Evolutionary conservation across 371 early-diverging fungal genomes (phyloP).

Genomic region (Syncephalis plumigaleata): DNA sequence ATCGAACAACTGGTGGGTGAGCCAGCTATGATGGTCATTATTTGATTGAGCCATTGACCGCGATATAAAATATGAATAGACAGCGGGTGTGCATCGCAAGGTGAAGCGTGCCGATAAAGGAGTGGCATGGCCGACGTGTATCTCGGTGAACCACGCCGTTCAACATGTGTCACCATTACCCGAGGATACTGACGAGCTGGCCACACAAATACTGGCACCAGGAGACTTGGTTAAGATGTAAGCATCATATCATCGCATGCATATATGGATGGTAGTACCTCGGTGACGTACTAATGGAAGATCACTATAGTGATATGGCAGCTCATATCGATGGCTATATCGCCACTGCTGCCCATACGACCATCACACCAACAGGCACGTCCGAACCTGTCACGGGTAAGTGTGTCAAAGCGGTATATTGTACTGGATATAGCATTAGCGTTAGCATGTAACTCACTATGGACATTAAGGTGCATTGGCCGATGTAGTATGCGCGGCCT

Average conservation of each 20-base stretch:
- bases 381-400: conserved; percentile 44
- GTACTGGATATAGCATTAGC: too few relatives aligned
- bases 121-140: conserved; percentile 68
- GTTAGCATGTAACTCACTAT: too few relatives aligned
- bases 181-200: conserved; percentile 23
- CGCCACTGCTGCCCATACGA: conserved; percentile 69
- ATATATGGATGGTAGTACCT: too few relatives aligned
- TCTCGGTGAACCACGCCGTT: conserved; percentile 63
- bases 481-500: conserved; percentile 62
- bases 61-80: too few relatives aligned
- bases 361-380: conserved; percentile 45
- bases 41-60: too few relatives aligned
- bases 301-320: conserved; percentile 78
- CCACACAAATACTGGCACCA: conserved; percentile 25
- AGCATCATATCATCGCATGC: too few relatives aligned
- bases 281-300: too few relatives aligned
- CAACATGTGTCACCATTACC: conserved; percentile 57
- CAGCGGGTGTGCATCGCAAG: conserved; percentile 11
- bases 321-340: conserved; percentile 88
- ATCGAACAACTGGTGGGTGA: too few relatives aligned
- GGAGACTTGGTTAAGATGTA: conserved; percentile 81
- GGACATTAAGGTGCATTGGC: conserved; percentile 24
- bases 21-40: too few relatives aligned
- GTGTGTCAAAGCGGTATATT: too few relatives aligned
- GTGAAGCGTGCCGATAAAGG: conserved; percentile 60